Conservation (phyloP, 345 rosid genomes). For the Adansonia digitata region DNA sequence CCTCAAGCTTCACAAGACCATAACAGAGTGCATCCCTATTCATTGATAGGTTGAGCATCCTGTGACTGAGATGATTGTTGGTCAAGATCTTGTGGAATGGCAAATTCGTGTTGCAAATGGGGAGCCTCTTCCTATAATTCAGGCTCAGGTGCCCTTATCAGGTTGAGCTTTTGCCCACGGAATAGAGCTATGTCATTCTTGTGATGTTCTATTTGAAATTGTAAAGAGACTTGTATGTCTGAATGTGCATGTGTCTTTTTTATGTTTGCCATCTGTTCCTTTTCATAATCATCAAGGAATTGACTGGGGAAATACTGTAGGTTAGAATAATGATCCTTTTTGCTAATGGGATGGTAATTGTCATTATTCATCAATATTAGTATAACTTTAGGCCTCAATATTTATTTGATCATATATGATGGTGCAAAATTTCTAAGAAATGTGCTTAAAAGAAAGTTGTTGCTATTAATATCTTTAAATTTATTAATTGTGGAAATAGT, state of each 20-base stretch:
- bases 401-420: background rate
- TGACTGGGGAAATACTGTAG: background rate
- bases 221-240: background rate
- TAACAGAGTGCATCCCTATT: slow-evolving; percentile 13
- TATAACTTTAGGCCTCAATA: background rate
- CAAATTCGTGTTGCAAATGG: slow-evolving; percentile 91
- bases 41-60: slow-evolving; percentile 86
- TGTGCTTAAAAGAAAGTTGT: background rate
- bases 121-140: slow-evolving; percentile 75
- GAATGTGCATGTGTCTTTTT: background rate
- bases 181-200: background rate
- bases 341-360: background rate
- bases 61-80: slow-evolving; percentile 95
- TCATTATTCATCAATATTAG: background rate
- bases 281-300: background rate
- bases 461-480: background rate
- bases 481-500: background rate
- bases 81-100: slow-evolving; percentile 98
- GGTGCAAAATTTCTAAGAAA: background rate
- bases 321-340: background rate
- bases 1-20: slow-evolving; percentile 8
- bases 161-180: slow-evolving; percentile 34
- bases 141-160: slow-evolving; percentile 66
- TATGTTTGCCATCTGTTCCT: background rate
- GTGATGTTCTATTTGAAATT: background rate